Evolutionary conservation across 1,284 basidiomycete genomes (phyloP), one percentile per base, ranked within the genome.

Genomic region (Trichosporon ovoides): DNA sequence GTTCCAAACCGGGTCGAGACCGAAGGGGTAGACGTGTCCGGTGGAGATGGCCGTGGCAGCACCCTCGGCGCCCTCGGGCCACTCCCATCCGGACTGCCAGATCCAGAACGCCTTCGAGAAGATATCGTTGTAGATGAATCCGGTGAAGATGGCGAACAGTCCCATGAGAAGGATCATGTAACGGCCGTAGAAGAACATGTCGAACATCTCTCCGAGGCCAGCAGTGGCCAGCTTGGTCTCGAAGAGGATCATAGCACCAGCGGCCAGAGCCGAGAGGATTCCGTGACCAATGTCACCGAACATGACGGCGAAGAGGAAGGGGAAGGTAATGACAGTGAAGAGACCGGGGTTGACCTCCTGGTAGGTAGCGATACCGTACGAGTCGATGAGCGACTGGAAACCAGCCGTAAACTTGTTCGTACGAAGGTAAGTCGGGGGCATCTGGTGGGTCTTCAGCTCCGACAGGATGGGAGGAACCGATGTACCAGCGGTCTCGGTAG

Each of bases 81-180:
- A 94, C 37, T 82, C 80, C 93, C 94, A 99, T 37, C 88, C 92
- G 14, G 95, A 92, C 62, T 85, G 82, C 82, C 86, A 97, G 66
- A 98, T 76, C 73, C 90, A 86, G 61, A 98, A 82, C 46, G 90
- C 85, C 80, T 91, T 93, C 58, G 93, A 97, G 80, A 98, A 98
- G 72, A 99, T 87, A 76, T 99, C 96, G 83, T 99, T 99, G 83
- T 99, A 99, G 75, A 99, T 87, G 76, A 98, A 82, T 24, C 95
- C 95, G 22, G 95, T 97, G 79, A 92, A 98, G 68, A 94, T 84
- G 43, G 95, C 94, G 78, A 98, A 98, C 46, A 85, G 34, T 37
- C 96, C 96, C 95, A 98, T 98, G 66, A 98, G 82, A 53, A 98
- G 82, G 73, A 98, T 97, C 74, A 98, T 98, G 80, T 99, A 99